phyloP scores from a whole-genome alignment of 305 asterid genomes.

The Stenogyne calaminthoides region DNA sequence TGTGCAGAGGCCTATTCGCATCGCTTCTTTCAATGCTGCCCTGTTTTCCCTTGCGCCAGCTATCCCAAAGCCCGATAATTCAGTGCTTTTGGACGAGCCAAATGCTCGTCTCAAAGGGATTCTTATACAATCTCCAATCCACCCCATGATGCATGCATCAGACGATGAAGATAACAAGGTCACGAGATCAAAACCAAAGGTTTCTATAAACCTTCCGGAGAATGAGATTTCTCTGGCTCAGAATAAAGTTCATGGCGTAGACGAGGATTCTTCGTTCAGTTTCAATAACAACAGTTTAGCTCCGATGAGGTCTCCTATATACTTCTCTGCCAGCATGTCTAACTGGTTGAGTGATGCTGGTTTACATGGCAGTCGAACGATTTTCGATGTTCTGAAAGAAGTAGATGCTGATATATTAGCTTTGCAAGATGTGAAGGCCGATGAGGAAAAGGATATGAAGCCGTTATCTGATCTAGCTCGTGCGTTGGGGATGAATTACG shows the following conservation, averaged over 20 bases:
- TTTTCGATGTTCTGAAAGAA: slow-evolving; percentile 72
- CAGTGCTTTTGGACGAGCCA: slow-evolving; percentile 24
- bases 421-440: slow-evolving; percentile 90
- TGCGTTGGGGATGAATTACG: slow-evolving; percentile 82
- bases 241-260: slow-evolving; percentile 24
- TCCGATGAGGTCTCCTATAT: slow-evolving; percentile 72
- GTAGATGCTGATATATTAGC: slow-evolving; percentile 85
- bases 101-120: slow-evolving; percentile 56
- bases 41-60: slow-evolving; percentile 93
- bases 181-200: slow-evolving; percentile 53
- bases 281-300: slow-evolving; percentile 19
- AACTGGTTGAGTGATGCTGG: slow-evolving; percentile 52
- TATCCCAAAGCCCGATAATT: slow-evolving; percentile 51
- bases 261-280: slow-evolving; percentile 23
- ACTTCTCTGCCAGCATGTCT: slow-evolving; percentile 57
- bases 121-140: slow-evolving; percentile 51
- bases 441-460: slow-evolving; percentile 78
- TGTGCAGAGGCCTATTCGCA: slow-evolving; percentile 52
- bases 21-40: slow-evolving; percentile 88
- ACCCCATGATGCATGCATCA: not conserved
- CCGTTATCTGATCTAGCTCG: slow-evolving; percentile 84
- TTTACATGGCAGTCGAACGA: slow-evolving; percentile 46
- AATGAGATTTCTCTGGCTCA: slow-evolving; percentile 78
- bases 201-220: slow-evolving; percentile 81
- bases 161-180: slow-evolving; percentile 31